These are phyloP conservation scores for Neophaeococcomyces aloes DNA, from an alignment of 2,329 filamentous ascomycete species.

Conservation along the genomic window DNA sequence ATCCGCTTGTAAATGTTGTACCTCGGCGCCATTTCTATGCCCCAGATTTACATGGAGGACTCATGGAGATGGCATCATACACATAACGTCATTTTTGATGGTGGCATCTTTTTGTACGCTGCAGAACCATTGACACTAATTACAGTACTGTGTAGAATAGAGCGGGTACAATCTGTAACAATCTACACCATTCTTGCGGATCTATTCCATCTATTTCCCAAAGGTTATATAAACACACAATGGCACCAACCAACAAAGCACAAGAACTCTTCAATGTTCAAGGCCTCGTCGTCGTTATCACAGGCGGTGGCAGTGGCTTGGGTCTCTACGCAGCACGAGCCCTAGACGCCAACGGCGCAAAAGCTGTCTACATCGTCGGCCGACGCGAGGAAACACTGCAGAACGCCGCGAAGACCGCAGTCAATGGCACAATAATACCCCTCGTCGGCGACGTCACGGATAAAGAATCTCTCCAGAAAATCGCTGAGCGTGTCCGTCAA, in stretches of 20 bases:
- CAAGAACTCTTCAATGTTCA: slow-evolving; percentile 7
- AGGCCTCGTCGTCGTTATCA: slow-evolving; percentile 11
- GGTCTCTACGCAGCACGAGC: slow-evolving; percentile 35
- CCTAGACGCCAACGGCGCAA: slow-evolving; percentile 38
- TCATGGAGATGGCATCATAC: no score
- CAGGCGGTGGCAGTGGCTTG: slow-evolving; percentile 22
- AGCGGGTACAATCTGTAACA: no score
- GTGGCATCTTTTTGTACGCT: no score
- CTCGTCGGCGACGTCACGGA: slow-evolving; percentile 35
- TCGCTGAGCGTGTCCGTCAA: slow-evolving; percentile 28
- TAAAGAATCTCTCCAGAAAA: slow-evolving; percentile 21
- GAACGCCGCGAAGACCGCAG: slow-evolving; percentile 29
- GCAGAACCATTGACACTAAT: no score
- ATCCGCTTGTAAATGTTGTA: no score
- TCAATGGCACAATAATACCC: slow-evolving; percentile 30
- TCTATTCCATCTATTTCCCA: no score
- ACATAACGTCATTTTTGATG: no score
- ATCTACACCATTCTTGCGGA: no score
- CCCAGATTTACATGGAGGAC: no score
- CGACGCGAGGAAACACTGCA: slow-evolving; percentile 36
- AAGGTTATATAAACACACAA: neutral
- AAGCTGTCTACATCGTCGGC: slow-evolving; percentile 43
- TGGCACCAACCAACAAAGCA: slow-evolving; percentile 1
- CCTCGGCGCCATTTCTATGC: no score
- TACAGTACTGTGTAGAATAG: no score